A percentile compares a stretch with the other conserved stretches of the same genome.
phyloP scores from a whole-genome alignment of 176 grass and related monocot species.

The Elymus sibiricus region DNA sequence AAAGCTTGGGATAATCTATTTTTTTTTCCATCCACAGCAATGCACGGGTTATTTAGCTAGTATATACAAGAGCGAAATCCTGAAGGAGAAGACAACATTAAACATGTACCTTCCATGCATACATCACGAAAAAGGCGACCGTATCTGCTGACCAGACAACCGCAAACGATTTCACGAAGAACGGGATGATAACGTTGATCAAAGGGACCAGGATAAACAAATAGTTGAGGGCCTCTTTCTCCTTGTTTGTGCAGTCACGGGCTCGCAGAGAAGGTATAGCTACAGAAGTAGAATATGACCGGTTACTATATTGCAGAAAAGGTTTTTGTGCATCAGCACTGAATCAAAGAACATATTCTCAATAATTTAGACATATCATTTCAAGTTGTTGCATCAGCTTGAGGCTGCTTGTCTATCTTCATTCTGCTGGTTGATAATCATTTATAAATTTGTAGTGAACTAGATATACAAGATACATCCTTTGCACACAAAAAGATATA shows the following conservation, averaged over 20 bases:
- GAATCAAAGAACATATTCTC: background rate
- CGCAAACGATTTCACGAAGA: slow-evolving; percentile 83
- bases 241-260: slow-evolving; percentile 92
- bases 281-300: slow-evolving; percentile 26
- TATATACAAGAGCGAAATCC: background rate
- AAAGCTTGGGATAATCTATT: background rate
- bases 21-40: background rate
- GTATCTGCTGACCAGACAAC: slow-evolving; percentile 97
- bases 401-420: background rate
- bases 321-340: background rate
- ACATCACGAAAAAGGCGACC: slow-evolving; percentile 80
- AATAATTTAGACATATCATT: background rate
- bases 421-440: background rate
- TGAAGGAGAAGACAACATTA: background rate
- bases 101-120: slow-evolving; percentile 85
- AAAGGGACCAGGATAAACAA: slow-evolving; percentile 87
- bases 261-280: slow-evolving; percentile 95
- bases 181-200: slow-evolving; percentile 80
- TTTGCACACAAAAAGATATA: background rate
- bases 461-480: background rate
- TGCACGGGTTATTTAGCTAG: background rate
- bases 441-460: background rate
- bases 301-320: background rate
- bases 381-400: background rate
- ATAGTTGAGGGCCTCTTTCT: slow-evolving; percentile 99